Percentiles rank a stretch among this genome's conserved stretches.
These are phyloP conservation scores for Termitomyces sp. DNA, from an alignment of 768 basidiomycete genomes.

Conservation along the genomic window DNA sequence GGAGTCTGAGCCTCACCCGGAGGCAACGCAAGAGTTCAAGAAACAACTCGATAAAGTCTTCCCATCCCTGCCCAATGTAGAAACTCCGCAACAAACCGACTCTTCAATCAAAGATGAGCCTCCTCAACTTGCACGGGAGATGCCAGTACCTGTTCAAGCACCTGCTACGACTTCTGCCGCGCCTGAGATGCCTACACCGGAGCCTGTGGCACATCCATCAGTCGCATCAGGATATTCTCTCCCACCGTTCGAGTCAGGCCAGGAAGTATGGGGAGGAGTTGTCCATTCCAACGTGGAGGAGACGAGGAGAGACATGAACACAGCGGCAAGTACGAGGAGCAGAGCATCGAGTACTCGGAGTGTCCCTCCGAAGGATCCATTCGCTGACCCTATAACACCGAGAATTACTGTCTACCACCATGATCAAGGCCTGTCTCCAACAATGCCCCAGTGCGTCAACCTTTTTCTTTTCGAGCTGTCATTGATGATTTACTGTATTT, in stretches of 20 bases:
- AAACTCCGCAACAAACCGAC: not conserved
- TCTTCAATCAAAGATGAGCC: not conserved
- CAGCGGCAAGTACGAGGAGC: slow-evolving; percentile 6
- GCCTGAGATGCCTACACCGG: slow-evolving; percentile 5
- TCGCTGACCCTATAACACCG: slow-evolving; percentile 26
- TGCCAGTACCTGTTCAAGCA: not conserved
- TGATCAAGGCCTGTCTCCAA: slow-evolving; percentile 1
- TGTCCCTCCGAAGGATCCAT: slow-evolving; percentile 21
- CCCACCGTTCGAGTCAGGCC: slow-evolving; percentile 9
- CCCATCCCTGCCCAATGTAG: not conserved
- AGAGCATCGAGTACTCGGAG: slow-evolving; percentile 11
- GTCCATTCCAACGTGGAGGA: not conserved
- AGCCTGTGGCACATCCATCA: slow-evolving; percentile 3
- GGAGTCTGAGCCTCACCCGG: not conserved
- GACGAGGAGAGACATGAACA: slow-evolving; percentile 3
- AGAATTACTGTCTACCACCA: slow-evolving; percentile 18
- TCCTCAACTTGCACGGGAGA: not conserved
- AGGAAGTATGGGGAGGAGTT: slow-evolving; percentile 16
- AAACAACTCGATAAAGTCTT: not conserved
- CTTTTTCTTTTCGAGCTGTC: not conserved
- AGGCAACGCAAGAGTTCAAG: not conserved
- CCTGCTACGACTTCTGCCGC: not conserved
- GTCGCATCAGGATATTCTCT: not conserved
- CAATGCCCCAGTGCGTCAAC: slow-evolving; percentile 27
- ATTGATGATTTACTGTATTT: not conserved